phyloP scores from a whole-genome alignment of 2,329 filamentous ascomycete species.

The Apiospora arundinis region DNA sequence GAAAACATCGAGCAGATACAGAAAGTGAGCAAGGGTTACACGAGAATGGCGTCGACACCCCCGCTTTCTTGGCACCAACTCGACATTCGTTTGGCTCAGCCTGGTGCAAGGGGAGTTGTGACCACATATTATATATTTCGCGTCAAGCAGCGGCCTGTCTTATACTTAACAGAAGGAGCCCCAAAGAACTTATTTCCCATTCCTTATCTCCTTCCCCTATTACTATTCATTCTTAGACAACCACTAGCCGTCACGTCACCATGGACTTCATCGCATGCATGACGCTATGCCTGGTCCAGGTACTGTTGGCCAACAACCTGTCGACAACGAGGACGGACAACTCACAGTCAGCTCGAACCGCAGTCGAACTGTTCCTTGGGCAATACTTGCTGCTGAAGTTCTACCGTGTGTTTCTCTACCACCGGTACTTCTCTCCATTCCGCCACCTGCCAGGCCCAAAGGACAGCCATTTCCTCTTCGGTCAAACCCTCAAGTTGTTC shows the following conservation, averaged over 20 bases:
- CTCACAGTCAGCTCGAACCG: not conserved
- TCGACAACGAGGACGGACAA: not conserved
- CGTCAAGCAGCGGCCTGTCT: too few relatives aligned
- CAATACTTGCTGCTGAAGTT: constrained; percentile 36
- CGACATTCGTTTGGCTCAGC: too few relatives aligned
- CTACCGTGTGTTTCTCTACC: constrained; percentile 50
- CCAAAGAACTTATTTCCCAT: not conserved
- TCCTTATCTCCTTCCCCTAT: not conserved
- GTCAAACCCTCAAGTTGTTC: constrained; percentile 46
- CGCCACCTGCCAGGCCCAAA: constrained; percentile 51
- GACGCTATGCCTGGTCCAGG: not conserved
- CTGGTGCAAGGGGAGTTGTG: too few relatives aligned
- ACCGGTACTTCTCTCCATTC: constrained; percentile 50
- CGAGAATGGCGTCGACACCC: too few relatives aligned
- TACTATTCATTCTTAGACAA: not conserved
- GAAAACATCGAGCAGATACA: too few relatives aligned
- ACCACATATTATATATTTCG: too few relatives aligned
- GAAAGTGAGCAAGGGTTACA: too few relatives aligned
- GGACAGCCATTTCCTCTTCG: constrained; percentile 48
- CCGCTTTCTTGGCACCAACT: too few relatives aligned
- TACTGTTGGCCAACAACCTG: not conserved
- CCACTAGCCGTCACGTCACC: not conserved
- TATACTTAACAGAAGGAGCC: not conserved
- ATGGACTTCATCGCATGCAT: not conserved
- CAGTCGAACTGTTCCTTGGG: constrained; percentile 19